Base-by-base conservation (phyloP, 169 alveolate species). In the Eimeria acervulina region DNA sequence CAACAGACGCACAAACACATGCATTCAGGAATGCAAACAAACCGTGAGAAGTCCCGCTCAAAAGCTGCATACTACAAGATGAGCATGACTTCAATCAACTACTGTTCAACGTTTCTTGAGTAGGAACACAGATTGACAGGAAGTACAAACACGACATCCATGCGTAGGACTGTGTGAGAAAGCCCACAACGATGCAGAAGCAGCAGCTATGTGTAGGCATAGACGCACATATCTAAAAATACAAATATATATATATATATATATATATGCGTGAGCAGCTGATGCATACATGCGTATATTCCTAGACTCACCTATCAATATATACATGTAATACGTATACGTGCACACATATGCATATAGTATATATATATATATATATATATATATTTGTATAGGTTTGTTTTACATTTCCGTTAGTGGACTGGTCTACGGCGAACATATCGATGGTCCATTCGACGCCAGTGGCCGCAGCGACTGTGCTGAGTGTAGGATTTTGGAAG, bases 371-470 rank as follows among this genome's bases (percentile, higher is more conserved):
- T 31, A n/a, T 68, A 0, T n/a, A 28, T 31, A 68, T 31, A 33
- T 23, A 31, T 23, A 23, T 23, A 68, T 68, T 23, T 23, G 80
- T 7, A 42, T 28, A 33, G 44, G 51, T 15, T 28, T 78, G 59
- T 7, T 78, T 70, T 33, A 90, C 95, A n/a, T 90, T 90, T 44
- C 78, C 78, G 55, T 72, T 51, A 0, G 87, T 90, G 12, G 44
- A 36, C 78, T 44, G 89, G 47, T 90, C 95, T 4, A 90, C 31
- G 13, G 95, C 83, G 31, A 90, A 90, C 76, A 90, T 70, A 68
- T 90, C 95, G 89, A 90, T 33, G 21, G 95, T 70, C 95, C 95
- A 90, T 28, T 76, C 68, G 63, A 51, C 10, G 40, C 95, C 95
- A 5, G 72, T 72, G 68, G 42, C 33, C 17, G 36, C 84, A 31